These are phyloP conservation scores for Daedaleopsis nitida DNA, from an alignment of 768 basidiomycete genomes.

Conservation along the genomic window DNA sequence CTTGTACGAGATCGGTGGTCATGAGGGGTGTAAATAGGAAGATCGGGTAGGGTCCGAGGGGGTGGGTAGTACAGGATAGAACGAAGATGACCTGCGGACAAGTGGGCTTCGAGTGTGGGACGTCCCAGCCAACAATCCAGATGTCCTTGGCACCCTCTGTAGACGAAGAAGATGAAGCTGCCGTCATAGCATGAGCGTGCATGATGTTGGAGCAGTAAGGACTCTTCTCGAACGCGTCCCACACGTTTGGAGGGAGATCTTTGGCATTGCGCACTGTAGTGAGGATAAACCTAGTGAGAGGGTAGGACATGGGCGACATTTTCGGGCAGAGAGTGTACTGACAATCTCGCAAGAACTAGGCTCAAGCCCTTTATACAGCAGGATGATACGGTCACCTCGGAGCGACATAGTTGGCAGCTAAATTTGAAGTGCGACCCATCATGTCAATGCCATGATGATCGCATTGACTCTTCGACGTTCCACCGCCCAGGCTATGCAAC, in stretches of 20 bases:
- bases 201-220: slow-evolving; percentile 45
- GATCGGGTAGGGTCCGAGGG: slow-evolving; percentile 62
- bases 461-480: too few species aligned
- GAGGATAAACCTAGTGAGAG: neutral
- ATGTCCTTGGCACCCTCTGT: slow-evolving; percentile 5
- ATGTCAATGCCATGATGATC: neutral
- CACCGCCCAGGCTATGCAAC: too few species aligned
- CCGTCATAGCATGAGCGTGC: slow-evolving; percentile 41
- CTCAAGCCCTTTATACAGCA: neutral
- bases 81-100: slow-evolving; percentile 46
- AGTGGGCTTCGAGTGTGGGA: neutral
- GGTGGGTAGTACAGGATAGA: slow-evolving; percentile 58
- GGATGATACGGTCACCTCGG: neutral
- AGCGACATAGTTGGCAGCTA: neutral
- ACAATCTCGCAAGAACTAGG: neutral
- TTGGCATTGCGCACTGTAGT: slow-evolving; percentile 22
- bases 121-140: slow-evolving; percentile 35
- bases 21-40: slow-evolving; percentile 51
- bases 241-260: slow-evolving; percentile 40
- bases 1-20: slow-evolving; percentile 33
- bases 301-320: neutral
- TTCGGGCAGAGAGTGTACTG: neutral
- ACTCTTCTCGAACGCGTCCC: slow-evolving; percentile 38
- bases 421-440: neutral
- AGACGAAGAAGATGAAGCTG: slow-evolving; percentile 11